Conservation (phyloP, 208 protist genomes). For the Wallacemonas rigidus region DNA sequence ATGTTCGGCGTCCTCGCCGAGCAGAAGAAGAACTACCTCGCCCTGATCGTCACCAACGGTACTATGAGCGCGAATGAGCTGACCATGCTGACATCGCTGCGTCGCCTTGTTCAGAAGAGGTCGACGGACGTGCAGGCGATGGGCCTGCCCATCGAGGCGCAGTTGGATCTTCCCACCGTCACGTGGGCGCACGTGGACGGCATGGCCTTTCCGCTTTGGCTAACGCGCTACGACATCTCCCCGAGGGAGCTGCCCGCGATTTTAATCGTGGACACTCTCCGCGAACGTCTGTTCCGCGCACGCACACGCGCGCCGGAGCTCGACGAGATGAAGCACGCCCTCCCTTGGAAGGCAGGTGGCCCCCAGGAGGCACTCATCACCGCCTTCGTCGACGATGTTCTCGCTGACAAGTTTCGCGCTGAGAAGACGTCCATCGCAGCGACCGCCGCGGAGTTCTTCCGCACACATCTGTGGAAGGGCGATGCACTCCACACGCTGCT, state of each 20-base stretch:
- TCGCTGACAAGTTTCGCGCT: constrained; percentile 43
- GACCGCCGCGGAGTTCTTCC: constrained; percentile 58
- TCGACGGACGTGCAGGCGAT: constrained; percentile 34
- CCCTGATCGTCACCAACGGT: constrained; percentile 60
- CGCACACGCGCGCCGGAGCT: constrained; percentile 56
- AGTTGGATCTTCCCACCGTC: constrained; percentile 35
- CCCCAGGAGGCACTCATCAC: constrained; percentile 60
- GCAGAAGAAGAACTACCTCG: constrained; percentile 62
- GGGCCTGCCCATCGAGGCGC: constrained; percentile 28
- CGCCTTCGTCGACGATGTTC: constrained; percentile 58
- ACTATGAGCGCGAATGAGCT: constrained; percentile 39
- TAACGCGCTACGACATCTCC: constrained; percentile 56
- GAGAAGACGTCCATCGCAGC: constrained; percentile 68
- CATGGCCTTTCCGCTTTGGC: constrained; percentile 49
- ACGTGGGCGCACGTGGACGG: constrained; percentile 69
- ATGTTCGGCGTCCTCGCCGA: constrained; percentile 49
- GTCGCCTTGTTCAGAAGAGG: constrained; percentile 54
- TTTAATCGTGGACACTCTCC: constrained; percentile 72
- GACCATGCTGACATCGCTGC: constrained; percentile 69
- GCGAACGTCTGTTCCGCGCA: constrained; percentile 70
- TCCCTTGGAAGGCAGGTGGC: constrained; percentile 68
- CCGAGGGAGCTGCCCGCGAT: constrained; percentile 67
- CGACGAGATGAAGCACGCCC: constrained; percentile 59
- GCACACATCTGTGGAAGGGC: constrained; percentile 38
- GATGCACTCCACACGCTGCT: constrained; percentile 48